Evolutionary conservation across 177 flowering plant genomes (phyloP).

Genomic region (Tripterygium wilfordii): DNA sequence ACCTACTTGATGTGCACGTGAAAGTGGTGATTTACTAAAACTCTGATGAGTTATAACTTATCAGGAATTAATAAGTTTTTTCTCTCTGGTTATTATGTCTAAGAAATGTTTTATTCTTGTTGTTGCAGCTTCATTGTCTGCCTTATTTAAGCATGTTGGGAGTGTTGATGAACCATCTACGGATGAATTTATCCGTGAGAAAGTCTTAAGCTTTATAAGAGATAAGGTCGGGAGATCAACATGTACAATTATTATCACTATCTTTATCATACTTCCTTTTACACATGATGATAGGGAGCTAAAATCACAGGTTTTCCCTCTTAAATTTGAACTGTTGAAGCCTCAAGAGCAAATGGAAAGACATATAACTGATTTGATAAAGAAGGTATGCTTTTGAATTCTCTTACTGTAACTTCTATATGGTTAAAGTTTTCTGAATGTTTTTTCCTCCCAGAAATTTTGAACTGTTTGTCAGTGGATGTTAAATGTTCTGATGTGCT

Average conservation of each 20-base stretch:
- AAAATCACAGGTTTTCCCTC: slow-evolving; percentile 74
- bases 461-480: too few species aligned
- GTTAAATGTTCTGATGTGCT: too few species aligned
- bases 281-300: slow-evolving; percentile 2
- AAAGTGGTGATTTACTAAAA: too few species aligned
- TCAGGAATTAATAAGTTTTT: too few species aligned
- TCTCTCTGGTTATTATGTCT: slow-evolving; percentile 1
- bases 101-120: slow-evolving; percentile 8
- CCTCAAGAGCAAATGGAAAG: slow-evolving; percentile 96
- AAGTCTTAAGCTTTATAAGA: slow-evolving; percentile 64
- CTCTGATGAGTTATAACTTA: too few species aligned
- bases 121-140: slow-evolving; percentile 81
- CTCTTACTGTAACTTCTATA: too few species aligned
- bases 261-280: not conserved
- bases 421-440: too few species aligned
- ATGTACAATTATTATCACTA: not conserved
- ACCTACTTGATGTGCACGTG: too few species aligned
- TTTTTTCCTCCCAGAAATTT: too few species aligned
- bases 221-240: slow-evolving; percentile 63
- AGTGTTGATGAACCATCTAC: slow-evolving; percentile 58
- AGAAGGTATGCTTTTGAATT: slow-evolving; percentile 41
- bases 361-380: slow-evolving; percentile 86
- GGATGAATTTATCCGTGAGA: slow-evolving; percentile 77
- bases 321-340: slow-evolving; percentile 78
- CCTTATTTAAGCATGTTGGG: slow-evolving; percentile 76